These are phyloP conservation scores for Lichtheimia corymbifera DNA, from an alignment of 371 early-diverging fungal genomes.

Conservation along the genomic window DNA sequence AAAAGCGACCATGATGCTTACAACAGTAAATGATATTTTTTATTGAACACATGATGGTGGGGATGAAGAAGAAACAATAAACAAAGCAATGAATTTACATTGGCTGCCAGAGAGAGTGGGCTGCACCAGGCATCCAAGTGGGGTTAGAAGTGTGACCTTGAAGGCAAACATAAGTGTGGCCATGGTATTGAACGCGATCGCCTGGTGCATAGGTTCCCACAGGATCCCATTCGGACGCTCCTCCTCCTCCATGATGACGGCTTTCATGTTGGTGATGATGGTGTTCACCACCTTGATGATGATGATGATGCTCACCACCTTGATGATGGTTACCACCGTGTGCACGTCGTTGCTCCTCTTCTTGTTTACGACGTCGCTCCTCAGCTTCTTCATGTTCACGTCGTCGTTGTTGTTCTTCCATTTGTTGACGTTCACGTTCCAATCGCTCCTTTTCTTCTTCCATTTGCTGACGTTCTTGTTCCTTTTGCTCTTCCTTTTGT, in stretches of 20 bases:
- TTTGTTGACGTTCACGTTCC: slow-evolving; percentile 27
- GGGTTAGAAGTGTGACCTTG: slow-evolving; percentile 59
- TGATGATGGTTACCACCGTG: slow-evolving; percentile 8
- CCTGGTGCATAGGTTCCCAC: slow-evolving; percentile 55
- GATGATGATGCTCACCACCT: slow-evolving; percentile 13
- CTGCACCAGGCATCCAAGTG: slow-evolving; percentile 54
- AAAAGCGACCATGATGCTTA: neutral
- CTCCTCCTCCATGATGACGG: slow-evolving; percentile 7
- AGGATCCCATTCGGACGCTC: slow-evolving; percentile 52
- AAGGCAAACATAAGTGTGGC: slow-evolving; percentile 50
- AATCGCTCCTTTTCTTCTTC: slow-evolving; percentile 30
- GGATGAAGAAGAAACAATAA: neutral
- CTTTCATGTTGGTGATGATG: slow-evolving; percentile 10
- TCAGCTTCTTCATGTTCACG: slow-evolving; percentile 25
- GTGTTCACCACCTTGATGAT: slow-evolving; percentile 10
- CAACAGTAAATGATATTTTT: neutral
- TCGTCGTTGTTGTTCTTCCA: slow-evolving; percentile 29
- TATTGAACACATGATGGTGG: neutral
- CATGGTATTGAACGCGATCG: slow-evolving; percentile 55
- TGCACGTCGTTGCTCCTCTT: slow-evolving; percentile 14
- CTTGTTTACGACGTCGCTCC: slow-evolving; percentile 14
- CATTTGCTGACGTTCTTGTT: slow-evolving; percentile 21
- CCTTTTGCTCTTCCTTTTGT: slow-evolving; percentile 34
- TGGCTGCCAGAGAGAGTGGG: slow-evolving; percentile 59
- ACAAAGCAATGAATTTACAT: slow-evolving; percentile 31